These are phyloP conservation scores for Globisporangium cystogenes DNA, from an alignment of 352 stramenopile genomes.

Conservation along the genomic window DNA sequence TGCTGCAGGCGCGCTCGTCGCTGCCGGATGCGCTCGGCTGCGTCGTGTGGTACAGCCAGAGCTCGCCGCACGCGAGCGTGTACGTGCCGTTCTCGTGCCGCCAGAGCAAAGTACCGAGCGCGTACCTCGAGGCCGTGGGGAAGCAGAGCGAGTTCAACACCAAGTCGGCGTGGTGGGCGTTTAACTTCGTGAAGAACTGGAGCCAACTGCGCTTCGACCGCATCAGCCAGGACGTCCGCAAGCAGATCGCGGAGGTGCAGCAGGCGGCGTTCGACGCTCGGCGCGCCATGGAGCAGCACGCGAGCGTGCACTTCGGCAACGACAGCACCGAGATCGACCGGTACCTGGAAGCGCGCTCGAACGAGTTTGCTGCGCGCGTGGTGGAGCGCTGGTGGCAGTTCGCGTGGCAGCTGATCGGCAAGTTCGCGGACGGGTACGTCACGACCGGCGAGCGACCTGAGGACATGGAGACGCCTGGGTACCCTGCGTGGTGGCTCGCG, in stretches of 20 bases:
- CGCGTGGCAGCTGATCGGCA: slow-evolving; percentile 40
- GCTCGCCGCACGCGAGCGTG: slow-evolving; percentile 41
- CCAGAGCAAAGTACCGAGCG: slow-evolving; percentile 30
- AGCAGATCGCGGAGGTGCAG: slow-evolving; percentile 27
- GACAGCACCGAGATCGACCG: slow-evolving; percentile 12
- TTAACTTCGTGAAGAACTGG: slow-evolving; percentile 76
- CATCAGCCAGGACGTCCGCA: slow-evolving; percentile 39
- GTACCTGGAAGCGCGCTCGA: slow-evolving; percentile 26
- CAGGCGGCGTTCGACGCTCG: slow-evolving; percentile 22
- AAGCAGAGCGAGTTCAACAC: slow-evolving; percentile 48
- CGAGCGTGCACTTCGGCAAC: slow-evolving; percentile 5
- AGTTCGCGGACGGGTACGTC: slow-evolving; percentile 58
- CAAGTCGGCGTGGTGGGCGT: slow-evolving; percentile 61
- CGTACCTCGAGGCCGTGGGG: slow-evolving; percentile 32
- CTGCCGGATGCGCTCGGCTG: slow-evolving; percentile 32
- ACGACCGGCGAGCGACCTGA: slow-evolving; percentile 35
- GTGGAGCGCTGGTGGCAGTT: slow-evolving; percentile 48
- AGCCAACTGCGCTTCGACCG: slow-evolving; percentile 55
- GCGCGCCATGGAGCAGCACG: slow-evolving; percentile 22
- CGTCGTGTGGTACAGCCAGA: slow-evolving; percentile 47
- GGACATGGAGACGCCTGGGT: slow-evolving; percentile 38
- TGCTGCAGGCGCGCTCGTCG: slow-evolving; percentile 28
- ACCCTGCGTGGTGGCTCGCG: slow-evolving; percentile 42
- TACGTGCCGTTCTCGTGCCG: slow-evolving; percentile 50
- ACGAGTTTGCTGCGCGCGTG: slow-evolving; percentile 35